Conservation (phyloP, 2,329 filamentous ascomycete genomes). For the Aspergillus persii region DNA sequence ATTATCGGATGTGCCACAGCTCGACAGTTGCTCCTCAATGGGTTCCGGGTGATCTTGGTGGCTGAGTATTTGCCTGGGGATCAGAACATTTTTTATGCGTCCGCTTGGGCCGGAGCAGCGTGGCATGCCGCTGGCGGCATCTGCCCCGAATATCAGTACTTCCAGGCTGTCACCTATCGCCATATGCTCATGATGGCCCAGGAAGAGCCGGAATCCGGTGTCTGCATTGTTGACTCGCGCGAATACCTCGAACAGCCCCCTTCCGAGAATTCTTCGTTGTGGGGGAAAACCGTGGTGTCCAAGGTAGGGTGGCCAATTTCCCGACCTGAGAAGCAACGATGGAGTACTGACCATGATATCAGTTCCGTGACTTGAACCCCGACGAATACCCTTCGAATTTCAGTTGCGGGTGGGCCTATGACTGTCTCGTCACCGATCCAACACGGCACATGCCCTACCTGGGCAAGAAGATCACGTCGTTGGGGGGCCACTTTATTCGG, state of each 20-base stretch:
- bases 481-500: constrained; percentile 36
- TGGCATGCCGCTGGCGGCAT: constrained; percentile 41
- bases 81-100: constrained; percentile 36
- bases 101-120: constrained; percentile 40
- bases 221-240: constrained; percentile 33
- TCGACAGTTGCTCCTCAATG: constrained; percentile 33
- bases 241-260: constrained; percentile 38
- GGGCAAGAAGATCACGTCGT: constrained; percentile 24
- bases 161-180: constrained; percentile 36
- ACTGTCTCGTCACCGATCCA: constrained; percentile 38
- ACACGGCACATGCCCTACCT: constrained; percentile 39
- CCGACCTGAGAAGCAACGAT: too few relatives aligned
- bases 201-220: constrained; percentile 33
- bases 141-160: constrained; percentile 32
- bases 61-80: constrained; percentile 39
- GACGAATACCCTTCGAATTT: constrained; percentile 36
- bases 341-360: constrained; percentile 1
- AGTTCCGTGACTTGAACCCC: constrained; percentile 34
- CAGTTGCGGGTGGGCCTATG: constrained; percentile 35
- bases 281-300: constrained; percentile 35
- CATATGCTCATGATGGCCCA: constrained; percentile 35
- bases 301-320: constrained; percentile 22
- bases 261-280: constrained; percentile 31
- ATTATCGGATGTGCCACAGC: constrained; percentile 42
- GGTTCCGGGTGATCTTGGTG: constrained; percentile 35